Percentiles rank a stretch among this genome's conserved stretches.
Evolutionary conservation across 768 basidiomycete species (phyloP).

Genomic region (Cystoderma amianthinum): DNA sequence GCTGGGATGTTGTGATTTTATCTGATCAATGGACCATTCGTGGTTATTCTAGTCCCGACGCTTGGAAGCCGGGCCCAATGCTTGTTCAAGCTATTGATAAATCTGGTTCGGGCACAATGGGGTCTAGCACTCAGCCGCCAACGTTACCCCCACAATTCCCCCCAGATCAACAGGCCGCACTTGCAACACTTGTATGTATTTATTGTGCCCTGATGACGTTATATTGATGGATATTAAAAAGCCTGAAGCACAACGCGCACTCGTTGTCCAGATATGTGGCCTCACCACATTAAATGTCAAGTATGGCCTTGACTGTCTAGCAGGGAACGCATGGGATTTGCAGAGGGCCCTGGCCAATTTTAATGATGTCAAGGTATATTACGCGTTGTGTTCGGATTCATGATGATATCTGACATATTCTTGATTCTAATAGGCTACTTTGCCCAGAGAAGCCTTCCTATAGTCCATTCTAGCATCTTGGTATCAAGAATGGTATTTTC

Average conservation of each 20-base stretch:
- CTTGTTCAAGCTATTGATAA: slow-evolving; percentile 50
- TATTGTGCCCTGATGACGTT: slow-evolving; percentile 7
- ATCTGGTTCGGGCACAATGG: not conserved
- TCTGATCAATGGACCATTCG: slow-evolving; percentile 86
- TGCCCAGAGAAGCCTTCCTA: slow-evolving; percentile 51
- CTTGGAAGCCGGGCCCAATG: slow-evolving; percentile 74
- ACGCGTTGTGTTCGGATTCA: slow-evolving; percentile 2
- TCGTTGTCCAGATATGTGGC: slow-evolving; percentile 65
- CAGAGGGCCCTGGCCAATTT: slow-evolving; percentile 79
- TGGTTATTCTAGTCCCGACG: slow-evolving; percentile 74
- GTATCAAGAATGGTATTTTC: not conserved
- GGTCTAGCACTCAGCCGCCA: slow-evolving; percentile 2
- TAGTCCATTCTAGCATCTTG: slow-evolving; percentile 12
- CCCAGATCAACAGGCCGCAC: slow-evolving; percentile 39
- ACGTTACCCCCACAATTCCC: slow-evolving; percentile 22
- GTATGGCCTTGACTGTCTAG: slow-evolving; percentile 80
- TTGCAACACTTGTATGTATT: slow-evolving; percentile 51
- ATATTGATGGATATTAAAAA: slow-evolving; percentile 17
- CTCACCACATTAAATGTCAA: slow-evolving; percentile 74
- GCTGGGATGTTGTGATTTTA: slow-evolving; percentile 87
- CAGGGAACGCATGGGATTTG: slow-evolving; percentile 80
- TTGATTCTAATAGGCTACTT: slow-evolving; percentile 30
- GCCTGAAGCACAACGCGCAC: slow-evolving; percentile 64
- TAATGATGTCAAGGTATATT: slow-evolving; percentile 76
- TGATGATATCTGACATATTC: slow-evolving; percentile 10